Percentiles rank a stretch among this genome's conserved stretches.
phyloP scores from a whole-genome alignment of 1,284 basidiomycete species.

The Moesziomyces globuligerus region DNA sequence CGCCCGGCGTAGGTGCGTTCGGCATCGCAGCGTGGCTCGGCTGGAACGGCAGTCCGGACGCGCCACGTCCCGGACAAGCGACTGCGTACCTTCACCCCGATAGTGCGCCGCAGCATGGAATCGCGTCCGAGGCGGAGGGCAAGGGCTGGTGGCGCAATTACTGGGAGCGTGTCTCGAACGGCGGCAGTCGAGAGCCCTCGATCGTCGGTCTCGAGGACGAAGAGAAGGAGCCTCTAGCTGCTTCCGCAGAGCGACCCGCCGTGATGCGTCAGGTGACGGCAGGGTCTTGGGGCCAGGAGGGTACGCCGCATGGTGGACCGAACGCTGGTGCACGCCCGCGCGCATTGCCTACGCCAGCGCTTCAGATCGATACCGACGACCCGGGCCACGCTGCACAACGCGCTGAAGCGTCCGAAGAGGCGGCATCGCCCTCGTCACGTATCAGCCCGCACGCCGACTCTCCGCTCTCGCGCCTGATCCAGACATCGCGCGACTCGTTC shows the following conservation, averaged over 20 bases:
- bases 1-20: conserved; percentile 25
- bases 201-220: conserved; percentile 13
- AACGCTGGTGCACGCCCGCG: neutral
- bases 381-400: neutral
- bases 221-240: conserved; percentile 8
- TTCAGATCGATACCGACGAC: conserved; percentile 10
- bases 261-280: conserved; percentile 34
- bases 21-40: conserved; percentile 40
- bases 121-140: conserved; percentile 8
- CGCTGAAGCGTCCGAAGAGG: conserved; percentile 2
- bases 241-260: conserved; percentile 3
- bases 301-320: neutral
- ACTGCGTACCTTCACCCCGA: conserved; percentile 5
- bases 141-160: conserved; percentile 38
- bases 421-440: conserved; percentile 11
- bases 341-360: conserved; percentile 2
- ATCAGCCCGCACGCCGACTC: conserved; percentile 37
- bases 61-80: neutral
- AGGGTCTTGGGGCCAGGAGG: conserved; percentile 29
- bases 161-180: conserved; percentile 31
- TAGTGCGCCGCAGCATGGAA: conserved; percentile 1
- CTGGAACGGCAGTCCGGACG: conserved; percentile 11
- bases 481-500: conserved; percentile 32
- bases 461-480: conserved; percentile 33
- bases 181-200: conserved; percentile 25